Evolutionary conservation across 768 basidiomycete species (phyloP), one percentile per base, ranked within the genome.

Genomic region (Rhizopogon sp.): DNA sequence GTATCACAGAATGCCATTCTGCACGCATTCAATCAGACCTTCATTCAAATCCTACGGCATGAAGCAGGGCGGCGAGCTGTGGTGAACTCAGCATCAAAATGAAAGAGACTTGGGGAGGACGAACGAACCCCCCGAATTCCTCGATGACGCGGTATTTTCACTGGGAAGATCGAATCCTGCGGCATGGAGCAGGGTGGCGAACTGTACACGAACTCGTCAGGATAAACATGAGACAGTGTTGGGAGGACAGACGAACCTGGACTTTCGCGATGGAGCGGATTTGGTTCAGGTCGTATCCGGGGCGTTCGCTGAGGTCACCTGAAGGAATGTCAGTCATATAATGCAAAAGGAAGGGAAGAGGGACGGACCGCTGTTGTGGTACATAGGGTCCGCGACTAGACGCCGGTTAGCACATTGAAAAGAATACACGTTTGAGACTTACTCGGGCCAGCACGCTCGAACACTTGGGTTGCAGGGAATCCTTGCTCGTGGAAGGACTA

Each of bases 251-350:
- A 67, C 79, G 39, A 60, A 87, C 89, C 76, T 93, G 88, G 9
- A 94, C 92, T 72, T 92, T 93, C 5, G 91, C 88, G 60, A 96
- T 94, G 14, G 84, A 82, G 62, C 76, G 80, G 53, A 95, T 70
- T 68, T 97, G 94, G 17, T 85, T 76, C 54, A 96, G 79, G 66
- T 94, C 92, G 66, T 88, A 97, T 14, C 89, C 88, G 29, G 79
- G 77, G 44, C 94, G 79, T 52, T 88, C 79, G 61, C 87, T 88
- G 46, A 95, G 53, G 66, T 97, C 94, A 40, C 88, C 89, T 79
- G 65, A 29, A 22, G 10, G 56, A 37, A 57, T 54, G 45, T 54
- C 17, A 39, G 33, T 8, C 22, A 1, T 22, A 20, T 9, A 28
- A 17, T 45, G 8, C 8, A 20, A 11, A 42, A 33, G 31, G 25